Evolutionary conservation across 2,329 filamentous ascomycete species (phyloP).

Genomic region (Berkeleyomyces rouxiae): DNA sequence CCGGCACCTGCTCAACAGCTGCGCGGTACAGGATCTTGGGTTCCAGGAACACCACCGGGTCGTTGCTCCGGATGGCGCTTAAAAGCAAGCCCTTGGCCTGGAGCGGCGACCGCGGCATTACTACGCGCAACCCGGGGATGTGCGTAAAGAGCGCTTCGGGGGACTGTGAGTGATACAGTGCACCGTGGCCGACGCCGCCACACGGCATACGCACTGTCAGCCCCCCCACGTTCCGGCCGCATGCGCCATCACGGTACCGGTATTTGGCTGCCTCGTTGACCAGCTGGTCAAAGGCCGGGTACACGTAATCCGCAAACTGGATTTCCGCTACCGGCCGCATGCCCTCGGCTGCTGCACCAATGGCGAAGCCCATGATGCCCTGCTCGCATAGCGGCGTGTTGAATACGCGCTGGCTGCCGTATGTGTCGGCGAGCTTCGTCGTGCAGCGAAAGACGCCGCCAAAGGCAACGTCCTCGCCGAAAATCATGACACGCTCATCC

Average conservation of each 20-base stretch:
- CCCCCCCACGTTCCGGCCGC: slow-evolving; percentile 50
- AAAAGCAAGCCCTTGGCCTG: slow-evolving; percentile 82
- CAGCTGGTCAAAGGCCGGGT: slow-evolving; percentile 82
- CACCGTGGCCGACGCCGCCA: slow-evolving; percentile 79
- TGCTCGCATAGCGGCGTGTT: slow-evolving; percentile 92
- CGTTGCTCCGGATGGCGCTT: slow-evolving; percentile 59
- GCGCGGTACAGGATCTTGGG: slow-evolving; percentile 87
- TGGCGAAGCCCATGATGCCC: slow-evolving; percentile 84
- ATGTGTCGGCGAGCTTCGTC: slow-evolving; percentile 75
- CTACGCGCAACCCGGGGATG: slow-evolving; percentile 67
- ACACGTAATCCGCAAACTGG: slow-evolving; percentile 90
- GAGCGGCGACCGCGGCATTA: slow-evolving; percentile 69
- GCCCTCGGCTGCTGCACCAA: slow-evolving; percentile 76
- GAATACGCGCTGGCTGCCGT: slow-evolving; percentile 79
- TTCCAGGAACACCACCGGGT: slow-evolving; percentile 86
- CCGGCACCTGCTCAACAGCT: slow-evolving; percentile 79
- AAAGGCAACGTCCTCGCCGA: slow-evolving; percentile 94
- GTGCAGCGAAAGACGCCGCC: slow-evolving; percentile 92
- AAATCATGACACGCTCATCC: slow-evolving; percentile 76
- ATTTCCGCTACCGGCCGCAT: slow-evolving; percentile 90
- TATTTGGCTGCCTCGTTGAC: slow-evolving; percentile 88
- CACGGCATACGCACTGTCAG: slow-evolving; percentile 82
- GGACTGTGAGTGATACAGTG: slow-evolving; percentile 73
- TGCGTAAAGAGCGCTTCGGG: slow-evolving; percentile 82
- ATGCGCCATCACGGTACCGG: slow-evolving; percentile 52